A percentile compares a stretch with the other conserved stretches of the same genome.
Evolutionary conservation across 768 basidiomycete genomes (phyloP).

Genomic region (Cantharellus cinnabarinus): DNA sequence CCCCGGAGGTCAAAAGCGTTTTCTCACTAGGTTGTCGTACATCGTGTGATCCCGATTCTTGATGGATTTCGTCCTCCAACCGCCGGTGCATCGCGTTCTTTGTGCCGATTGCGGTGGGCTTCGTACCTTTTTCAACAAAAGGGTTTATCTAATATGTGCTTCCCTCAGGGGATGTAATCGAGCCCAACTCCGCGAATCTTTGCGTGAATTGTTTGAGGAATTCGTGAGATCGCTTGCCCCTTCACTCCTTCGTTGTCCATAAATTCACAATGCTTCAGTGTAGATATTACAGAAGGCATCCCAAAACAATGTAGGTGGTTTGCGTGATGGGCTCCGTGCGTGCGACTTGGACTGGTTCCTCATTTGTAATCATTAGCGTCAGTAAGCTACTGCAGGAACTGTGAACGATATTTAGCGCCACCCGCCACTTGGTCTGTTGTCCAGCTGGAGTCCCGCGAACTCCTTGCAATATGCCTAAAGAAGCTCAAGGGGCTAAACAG

Average conservation of each 20-base stretch:
- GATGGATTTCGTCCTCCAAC: conserved; percentile 66
- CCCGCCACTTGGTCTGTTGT: conserved; percentile 73
- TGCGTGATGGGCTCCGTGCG: neutral
- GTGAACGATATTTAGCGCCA: conserved; percentile 86
- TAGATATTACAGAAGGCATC: conserved; percentile 96
- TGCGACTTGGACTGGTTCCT: conserved; percentile 1
- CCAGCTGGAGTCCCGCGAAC: conserved; percentile 76
- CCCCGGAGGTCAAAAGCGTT: too few relatives aligned
- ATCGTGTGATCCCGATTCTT: neutral
- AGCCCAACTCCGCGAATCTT: conserved; percentile 81
- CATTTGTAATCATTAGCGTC: conserved; percentile 30
- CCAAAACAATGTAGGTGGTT: conserved; percentile 58
- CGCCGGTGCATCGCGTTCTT: conserved; percentile 61
- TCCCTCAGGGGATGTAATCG: conserved; percentile 52
- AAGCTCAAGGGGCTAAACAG: conserved; percentile 87
- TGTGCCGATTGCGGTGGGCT: conserved; percentile 71
- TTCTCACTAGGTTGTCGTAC: too few relatives aligned
- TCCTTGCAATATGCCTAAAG: conserved; percentile 84
- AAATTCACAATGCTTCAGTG: conserved; percentile 22
- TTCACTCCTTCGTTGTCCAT: neutral
- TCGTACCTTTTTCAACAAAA: neutral
- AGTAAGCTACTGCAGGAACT: conserved; percentile 85
- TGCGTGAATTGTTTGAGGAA: conserved; percentile 80
- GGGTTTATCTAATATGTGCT: neutral
- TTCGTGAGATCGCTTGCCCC: conserved; percentile 29